Evolutionary conservation across 371 early-diverging fungal genomes (phyloP), one percentile per base, ranked within the genome.

Genomic region (Massospora cicadina): DNA sequence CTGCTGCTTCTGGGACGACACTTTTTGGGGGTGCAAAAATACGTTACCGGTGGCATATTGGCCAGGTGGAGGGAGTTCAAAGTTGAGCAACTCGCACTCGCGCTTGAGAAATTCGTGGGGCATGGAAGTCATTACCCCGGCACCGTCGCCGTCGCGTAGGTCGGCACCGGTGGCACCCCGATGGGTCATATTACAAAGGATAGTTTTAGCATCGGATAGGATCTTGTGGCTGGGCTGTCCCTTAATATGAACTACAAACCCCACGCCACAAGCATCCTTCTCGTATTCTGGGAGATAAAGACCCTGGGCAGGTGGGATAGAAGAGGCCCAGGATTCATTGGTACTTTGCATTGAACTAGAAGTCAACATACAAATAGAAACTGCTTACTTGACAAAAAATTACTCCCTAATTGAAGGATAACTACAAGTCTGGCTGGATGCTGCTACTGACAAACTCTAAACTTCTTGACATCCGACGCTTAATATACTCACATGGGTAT

Each of bases 171-270:
- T 86, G 1, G 80, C 80, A 71, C 97, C 97, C 69, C 97, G 85
- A 75, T 96, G 97, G 61, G 92, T 91, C 97, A 96, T 94, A 76
- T 93, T 94, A 78, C 93, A 92, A 29, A 96, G 85, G 68, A 97
- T 80, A 71, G 76, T 73, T 66, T 82, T 79, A 13, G 95, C 93
- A 75, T 95, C 89, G 62, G 78, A 81, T 57, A 95, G 78, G 63
- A 95, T 87, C 71, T 83, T 80, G 82, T 97, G 91, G n/a, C 87
- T 85, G 32, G 84, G 71, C 7, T 74, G 69, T 65, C 87, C 89
- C 70, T 91, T 88, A 76, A 96, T 89, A 74, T 90, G 86, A 59
- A 90, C 88, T 68, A 93, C 87, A 71, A 97, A 97, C 1, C 97
- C 97, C 64, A 97, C 97, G 76, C 97, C 97, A 74, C 97, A 97